These are phyloP conservation scores for Neurospora africana DNA, from an alignment of 495 filamentous ascomycete genomes.

Conservation along the genomic window DNA sequence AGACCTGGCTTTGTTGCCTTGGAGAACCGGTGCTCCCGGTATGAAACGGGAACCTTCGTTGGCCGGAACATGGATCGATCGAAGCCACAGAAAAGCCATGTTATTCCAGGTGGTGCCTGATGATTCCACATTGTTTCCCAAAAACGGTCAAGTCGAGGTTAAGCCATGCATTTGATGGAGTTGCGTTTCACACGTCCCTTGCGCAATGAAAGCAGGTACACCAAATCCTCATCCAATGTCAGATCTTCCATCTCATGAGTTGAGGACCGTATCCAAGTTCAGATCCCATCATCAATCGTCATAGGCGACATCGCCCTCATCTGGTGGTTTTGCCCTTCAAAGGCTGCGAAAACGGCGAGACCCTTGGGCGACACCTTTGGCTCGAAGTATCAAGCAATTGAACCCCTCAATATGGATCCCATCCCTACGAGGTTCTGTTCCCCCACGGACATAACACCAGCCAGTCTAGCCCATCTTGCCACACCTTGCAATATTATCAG, in stretches of 20 bases:
- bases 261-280: background rate
- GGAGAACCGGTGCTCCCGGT: background rate
- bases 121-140: background rate
- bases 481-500: background rate
- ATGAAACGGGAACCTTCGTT: background rate
- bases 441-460: background rate
- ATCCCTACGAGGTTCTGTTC: background rate
- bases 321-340: background rate
- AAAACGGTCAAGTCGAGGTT: background rate
- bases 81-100: background rate
- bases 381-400: background rate
- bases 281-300: background rate
- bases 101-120: background rate
- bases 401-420: background rate
- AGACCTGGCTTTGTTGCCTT: background rate
- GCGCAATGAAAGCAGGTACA: background rate
- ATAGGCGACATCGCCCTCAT: background rate
- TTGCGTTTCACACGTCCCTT: background rate
- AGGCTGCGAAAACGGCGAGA: background rate
- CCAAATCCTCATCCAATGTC: background rate
- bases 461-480: background rate
- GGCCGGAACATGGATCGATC: background rate
- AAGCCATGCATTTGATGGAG: background rate
- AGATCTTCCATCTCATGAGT: background rate
- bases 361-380: background rate